Conservation (phyloP, 768 basidiomycete species). For the Rhizopogon roseolus region DNA sequence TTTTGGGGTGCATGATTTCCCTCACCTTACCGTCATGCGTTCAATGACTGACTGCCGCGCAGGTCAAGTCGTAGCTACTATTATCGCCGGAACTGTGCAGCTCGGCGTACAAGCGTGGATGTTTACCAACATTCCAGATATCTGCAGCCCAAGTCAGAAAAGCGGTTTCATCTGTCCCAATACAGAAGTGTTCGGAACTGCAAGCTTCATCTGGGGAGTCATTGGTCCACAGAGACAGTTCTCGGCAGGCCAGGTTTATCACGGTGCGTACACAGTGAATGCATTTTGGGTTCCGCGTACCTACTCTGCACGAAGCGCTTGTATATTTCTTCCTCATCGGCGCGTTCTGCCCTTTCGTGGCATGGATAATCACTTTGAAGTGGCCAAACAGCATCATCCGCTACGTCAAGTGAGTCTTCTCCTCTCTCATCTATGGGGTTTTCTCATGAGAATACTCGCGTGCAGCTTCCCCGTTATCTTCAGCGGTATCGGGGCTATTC, state of each 20-base stretch:
- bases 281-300: neutral
- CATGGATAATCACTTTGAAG: slow-evolving; percentile 48
- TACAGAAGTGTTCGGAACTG: slow-evolving; percentile 74
- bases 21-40: neutral
- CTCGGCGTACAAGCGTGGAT: slow-evolving; percentile 42
- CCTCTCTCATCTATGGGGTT: neutral
- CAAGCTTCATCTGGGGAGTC: slow-evolving; percentile 78
- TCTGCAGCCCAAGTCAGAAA: slow-evolving; percentile 42
- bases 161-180: slow-evolving; percentile 68
- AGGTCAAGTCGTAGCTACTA: slow-evolving; percentile 33
- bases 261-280: slow-evolving; percentile 22
- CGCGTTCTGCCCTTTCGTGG: slow-evolving; percentile 50
- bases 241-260: slow-evolving; percentile 59
- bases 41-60: slow-evolving; percentile 11
- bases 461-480: slow-evolving; percentile 46
- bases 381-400: slow-evolving; percentile 61
- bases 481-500: slow-evolving; percentile 54
- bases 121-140: slow-evolving; percentile 37
- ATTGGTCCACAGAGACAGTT: slow-evolving; percentile 75
- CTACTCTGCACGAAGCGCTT: slow-evolving; percentile 27
- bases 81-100: slow-evolving; percentile 36
- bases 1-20: slow-evolving; percentile 15
- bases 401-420: slow-evolving; percentile 53
- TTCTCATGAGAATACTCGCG: neutral
- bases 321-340: slow-evolving; percentile 79